Conservation (phyloP, 495 filamentous ascomycete species). For the Parathielavia appendiculata region DNA sequence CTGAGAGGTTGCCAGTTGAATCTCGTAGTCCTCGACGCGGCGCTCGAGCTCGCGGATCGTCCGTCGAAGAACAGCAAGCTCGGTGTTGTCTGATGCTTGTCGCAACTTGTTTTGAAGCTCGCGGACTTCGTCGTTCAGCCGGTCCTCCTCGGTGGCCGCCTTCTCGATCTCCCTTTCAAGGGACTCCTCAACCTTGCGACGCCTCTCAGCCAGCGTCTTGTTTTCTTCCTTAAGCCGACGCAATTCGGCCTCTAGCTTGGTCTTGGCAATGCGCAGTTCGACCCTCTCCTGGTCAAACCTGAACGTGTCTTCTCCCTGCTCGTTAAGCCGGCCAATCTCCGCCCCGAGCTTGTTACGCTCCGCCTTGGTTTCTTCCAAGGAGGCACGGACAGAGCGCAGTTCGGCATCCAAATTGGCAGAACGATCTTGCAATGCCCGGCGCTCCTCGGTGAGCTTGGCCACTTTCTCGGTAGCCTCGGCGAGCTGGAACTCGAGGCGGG, state of each 20-base stretch:
- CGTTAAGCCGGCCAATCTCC: slow-evolving; percentile 48
- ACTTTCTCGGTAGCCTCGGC: slow-evolving; percentile 33
- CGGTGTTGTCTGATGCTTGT: slow-evolving; percentile 48
- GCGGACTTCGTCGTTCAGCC: slow-evolving; percentile 54
- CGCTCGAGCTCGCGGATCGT: slow-evolving; percentile 56
- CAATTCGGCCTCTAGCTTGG: slow-evolving; percentile 56
- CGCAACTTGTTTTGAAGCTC: slow-evolving; percentile 47
- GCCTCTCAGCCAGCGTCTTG: slow-evolving; percentile 44
- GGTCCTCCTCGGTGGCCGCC: slow-evolving; percentile 52
- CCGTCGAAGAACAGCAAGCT: slow-evolving; percentile 39
- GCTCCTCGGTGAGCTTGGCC: slow-evolving; percentile 48
- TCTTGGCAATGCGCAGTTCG: slow-evolving; percentile 54
- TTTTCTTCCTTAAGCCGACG: slow-evolving; percentile 56
- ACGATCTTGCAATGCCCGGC: slow-evolving; percentile 59
- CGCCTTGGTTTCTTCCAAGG: slow-evolving; percentile 50
- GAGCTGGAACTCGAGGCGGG: slow-evolving; percentile 32
- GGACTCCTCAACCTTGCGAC: slow-evolving; percentile 50
- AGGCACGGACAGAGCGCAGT: slow-evolving; percentile 50
- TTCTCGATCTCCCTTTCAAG: slow-evolving; percentile 53
- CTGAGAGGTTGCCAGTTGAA: slow-evolving; percentile 40
- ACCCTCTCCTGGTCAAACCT: slow-evolving; percentile 58
- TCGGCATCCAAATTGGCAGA: slow-evolving; percentile 57
- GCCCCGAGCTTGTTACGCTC: slow-evolving; percentile 61
- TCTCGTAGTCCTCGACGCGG: slow-evolving; percentile 54
- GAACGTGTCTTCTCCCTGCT: slow-evolving; percentile 49